Evolutionary conservation across 805 yeast species (phyloP), one percentile per base, ranked within the genome.

Genomic region (Candida lessepsii): DNA sequence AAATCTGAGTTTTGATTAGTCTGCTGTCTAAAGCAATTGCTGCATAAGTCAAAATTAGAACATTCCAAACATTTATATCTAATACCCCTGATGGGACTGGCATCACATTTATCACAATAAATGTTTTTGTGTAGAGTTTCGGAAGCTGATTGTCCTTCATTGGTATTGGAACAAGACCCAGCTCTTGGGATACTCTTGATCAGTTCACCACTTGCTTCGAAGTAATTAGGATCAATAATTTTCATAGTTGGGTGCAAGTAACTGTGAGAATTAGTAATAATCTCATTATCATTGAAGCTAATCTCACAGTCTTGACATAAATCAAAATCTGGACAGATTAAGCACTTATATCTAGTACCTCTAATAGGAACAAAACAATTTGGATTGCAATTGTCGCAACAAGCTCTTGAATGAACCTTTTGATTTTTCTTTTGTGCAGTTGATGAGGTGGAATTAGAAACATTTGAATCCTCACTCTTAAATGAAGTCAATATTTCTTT

Each of bases 21-120:
- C n/a, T 37, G 39, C 6, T 44, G 40, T 9, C 43, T 34, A 31
- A 57, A 61, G 42, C 70, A 65, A 23, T 46, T 28, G 28, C 63
- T 62, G 49, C 84, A 78, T 39, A 78, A 55, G 49, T 79, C 83
- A 49, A 65, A 76, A 51, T 79, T 75, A 3, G 53, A 52, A 49
- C 84, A 78, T 19, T 72, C 69, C 10, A 68, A 42, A 53, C 84
- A 78, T 29, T 69, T 66, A 50, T 67, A 78, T 37, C 83, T 63
- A 5, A 55, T 45, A 9, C 83, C 83, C 14, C 35, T 44, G 29
- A 75, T 60, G 4, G 75, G 72, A 9, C 32, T 47, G 32, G 50
- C 50, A 8, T 46, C 46, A 40, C 74, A 69, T 10, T 49, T 41
- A 42, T 69, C 72, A 43, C 74, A 69, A n/a, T 55, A 44, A 16